Base-by-base conservation (phyloP, 177 flowering plant genomes). In the Telopea speciosissima region DNA sequence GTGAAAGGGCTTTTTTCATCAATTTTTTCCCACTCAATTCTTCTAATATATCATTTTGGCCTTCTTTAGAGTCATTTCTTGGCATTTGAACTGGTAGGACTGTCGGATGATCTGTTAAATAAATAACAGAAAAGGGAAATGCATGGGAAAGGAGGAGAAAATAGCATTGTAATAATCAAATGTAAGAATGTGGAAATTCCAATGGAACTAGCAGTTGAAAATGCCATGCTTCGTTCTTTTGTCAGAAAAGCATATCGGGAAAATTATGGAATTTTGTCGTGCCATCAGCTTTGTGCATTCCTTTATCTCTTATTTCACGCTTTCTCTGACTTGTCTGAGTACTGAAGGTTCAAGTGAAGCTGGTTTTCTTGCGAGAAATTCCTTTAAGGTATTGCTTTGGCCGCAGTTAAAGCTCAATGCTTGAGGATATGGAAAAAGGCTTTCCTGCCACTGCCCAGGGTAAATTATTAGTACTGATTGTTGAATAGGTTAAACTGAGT, bases 81-180 rank as follows among this genome's bases (percentile, higher is more conserved):
- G 81, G 86, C 85, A 79, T 81, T 81, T 76, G 72, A 67, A 71
- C 82, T 80, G 85, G 77, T 79, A 72, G 83, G 62, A 63, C 81
- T 69, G 70, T 81, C 72, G 82, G 83, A 70, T 68, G 66, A 24
- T 64, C 42, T 33, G 64, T 72, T 73, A 75, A 71, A 78, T 75
- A 66, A 75, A 75, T 66, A 75, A 75, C 23, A 31, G 45, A 28
- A 54, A 24, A 63, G 60, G 52, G 24, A 64, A 73, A 71, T 70
- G 62, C 61, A 67, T 28, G 60, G 67, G 44, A 54, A 54, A 54
- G n/a, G 49, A 44, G 49, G 49, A 44, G 7, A 9, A 9, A 13
- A 13, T 40, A 64, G 33, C 65, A 17, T 33, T 69, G 67, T 69
- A 58, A 45, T 65, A 42, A 69, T 44, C 25, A 33, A 44, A 64